Evolutionary conservation across 495 filamentous ascomycete species (phyloP).

Genomic region (Viridothelium virens): DNA sequence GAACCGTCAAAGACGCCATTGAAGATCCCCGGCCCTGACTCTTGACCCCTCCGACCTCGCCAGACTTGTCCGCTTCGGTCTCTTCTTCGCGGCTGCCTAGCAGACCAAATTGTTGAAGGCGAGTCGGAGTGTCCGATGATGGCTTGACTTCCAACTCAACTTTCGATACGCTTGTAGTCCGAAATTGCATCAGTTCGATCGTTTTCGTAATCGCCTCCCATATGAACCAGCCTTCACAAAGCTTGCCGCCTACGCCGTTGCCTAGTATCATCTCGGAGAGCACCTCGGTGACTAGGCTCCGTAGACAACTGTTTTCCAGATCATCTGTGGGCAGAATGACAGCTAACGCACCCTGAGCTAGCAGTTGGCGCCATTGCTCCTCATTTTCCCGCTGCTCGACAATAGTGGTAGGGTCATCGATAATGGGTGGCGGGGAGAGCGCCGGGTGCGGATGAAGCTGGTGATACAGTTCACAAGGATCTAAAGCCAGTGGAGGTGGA

Average conservation of each 20-base stretch:
- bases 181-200: constrained; percentile 37
- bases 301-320: constrained; percentile 75
- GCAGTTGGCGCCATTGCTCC: constrained; percentile 66
- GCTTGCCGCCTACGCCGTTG: constrained; percentile 63
- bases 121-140: constrained; percentile 21
- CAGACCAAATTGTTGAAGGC: constrained; percentile 36
- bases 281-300: constrained; percentile 73
- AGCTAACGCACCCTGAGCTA: constrained; percentile 69
- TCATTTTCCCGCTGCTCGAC: constrained; percentile 66
- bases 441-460: constrained; percentile 71
- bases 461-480: constrained; percentile 64
- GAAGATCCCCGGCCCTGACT: not conserved
- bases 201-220: constrained; percentile 71
- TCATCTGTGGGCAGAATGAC: constrained; percentile 87
- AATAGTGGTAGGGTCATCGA: constrained; percentile 42
- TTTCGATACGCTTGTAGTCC: constrained; percentile 16
- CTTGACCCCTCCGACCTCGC: not conserved
- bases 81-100: constrained; percentile 15
- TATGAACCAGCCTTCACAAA: constrained; percentile 77
- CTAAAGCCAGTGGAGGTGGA: constrained; percentile 49
- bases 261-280: constrained; percentile 79
- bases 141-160: constrained; percentile 21
- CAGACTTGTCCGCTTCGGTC: not conserved
- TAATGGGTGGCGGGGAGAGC: constrained; percentile 64
- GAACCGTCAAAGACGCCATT: constrained; percentile 28